These are phyloP conservation scores for Alternaria burnsii DNA, from an alignment of 2,329 filamentous ascomycete species.

Conservation along the genomic window DNA sequence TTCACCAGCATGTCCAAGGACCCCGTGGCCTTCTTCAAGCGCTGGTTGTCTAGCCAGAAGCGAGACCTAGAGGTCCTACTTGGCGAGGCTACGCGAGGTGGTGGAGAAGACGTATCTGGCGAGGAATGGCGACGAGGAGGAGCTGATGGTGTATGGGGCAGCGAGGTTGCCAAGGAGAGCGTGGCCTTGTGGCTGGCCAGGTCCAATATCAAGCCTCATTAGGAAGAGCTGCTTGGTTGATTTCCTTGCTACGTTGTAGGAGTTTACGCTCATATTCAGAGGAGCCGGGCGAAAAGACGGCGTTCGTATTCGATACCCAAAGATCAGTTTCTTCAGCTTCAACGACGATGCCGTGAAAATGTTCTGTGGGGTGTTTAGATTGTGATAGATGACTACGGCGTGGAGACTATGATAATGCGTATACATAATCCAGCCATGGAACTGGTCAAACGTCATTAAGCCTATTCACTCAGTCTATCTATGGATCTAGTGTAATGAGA, in stretches of 20 bases:
- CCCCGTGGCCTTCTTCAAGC: conserved; percentile 81
- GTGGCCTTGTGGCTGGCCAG: conserved; percentile 67
- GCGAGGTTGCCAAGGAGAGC: conserved; percentile 67
- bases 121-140: conserved; percentile 76
- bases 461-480: neutral
- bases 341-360: neutral
- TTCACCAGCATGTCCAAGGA: conserved; percentile 80
- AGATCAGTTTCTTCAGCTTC: conserved; percentile 17
- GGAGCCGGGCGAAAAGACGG: conserved; percentile 10
- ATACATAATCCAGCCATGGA: neutral
- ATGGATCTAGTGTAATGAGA: neutral
- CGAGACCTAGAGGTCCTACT: conserved; percentile 88
- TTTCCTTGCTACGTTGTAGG: neutral
- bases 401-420: neutral
- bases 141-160: conserved; percentile 69
- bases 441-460: neutral
- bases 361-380: neutral
- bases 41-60: conserved; percentile 92
- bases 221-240: conserved; percentile 6
- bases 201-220: conserved; percentile 44
- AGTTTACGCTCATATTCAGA: conserved; percentile 1
- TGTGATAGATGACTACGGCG: neutral
- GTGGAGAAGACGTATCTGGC: conserved; percentile 61
- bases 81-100: conserved; percentile 75
- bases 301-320: conserved; percentile 26